Evolutionary conservation across 2,329 filamentous ascomycete species (phyloP).

Genomic region (Claviceps pusilla): DNA sequence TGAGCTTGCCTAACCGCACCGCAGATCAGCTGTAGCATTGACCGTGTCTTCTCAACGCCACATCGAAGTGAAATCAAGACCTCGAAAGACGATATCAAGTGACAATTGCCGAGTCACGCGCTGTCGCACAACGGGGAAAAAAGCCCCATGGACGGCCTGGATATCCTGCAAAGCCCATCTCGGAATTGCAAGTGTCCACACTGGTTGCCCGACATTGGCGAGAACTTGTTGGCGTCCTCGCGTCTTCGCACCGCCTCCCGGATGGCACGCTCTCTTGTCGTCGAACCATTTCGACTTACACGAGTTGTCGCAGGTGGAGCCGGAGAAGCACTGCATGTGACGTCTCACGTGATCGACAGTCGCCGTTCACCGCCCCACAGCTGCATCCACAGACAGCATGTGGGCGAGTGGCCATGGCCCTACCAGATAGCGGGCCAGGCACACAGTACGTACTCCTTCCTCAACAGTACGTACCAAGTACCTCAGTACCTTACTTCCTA

Average conservation of each 20-base stretch:
- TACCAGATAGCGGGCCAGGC: neutral
- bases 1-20: neutral
- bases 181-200: neutral
- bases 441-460: neutral
- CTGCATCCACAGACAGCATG: too few species aligned
- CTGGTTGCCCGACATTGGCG: neutral
- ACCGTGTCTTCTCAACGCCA: neutral
- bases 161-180: neutral
- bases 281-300: constrained; percentile 5
- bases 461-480: too few species aligned
- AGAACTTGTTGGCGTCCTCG: neutral
- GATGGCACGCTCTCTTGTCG: constrained; percentile 1
- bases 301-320: constrained; percentile 3
- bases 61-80: neutral
- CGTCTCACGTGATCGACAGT: neutral
- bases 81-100: constrained; percentile 2
- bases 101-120: neutral
- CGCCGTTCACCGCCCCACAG: neutral
- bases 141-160: neutral
- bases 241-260: neutral
- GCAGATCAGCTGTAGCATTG: neutral
- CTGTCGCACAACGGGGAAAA: neutral
- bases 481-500: neutral
- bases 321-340: neutral
- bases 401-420: neutral